Evolutionary conservation across 2,329 filamentous ascomycete genomes (phyloP).

Genomic region (Niveomyces coronatus): DNA sequence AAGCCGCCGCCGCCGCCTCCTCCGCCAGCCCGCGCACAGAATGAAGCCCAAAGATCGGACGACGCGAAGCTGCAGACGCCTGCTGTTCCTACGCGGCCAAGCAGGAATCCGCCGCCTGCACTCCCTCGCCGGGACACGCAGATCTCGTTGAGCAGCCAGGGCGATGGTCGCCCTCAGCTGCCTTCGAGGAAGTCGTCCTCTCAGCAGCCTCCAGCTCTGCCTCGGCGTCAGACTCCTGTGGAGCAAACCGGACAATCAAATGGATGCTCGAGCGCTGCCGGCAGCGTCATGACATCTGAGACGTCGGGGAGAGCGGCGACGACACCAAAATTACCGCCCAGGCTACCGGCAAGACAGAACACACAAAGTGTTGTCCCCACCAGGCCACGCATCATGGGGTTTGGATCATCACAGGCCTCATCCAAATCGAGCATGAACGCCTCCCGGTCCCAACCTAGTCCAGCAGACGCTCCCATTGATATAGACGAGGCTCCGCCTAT

Average conservation of each 20-base stretch:
- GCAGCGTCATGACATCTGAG: slow-evolving; percentile 28
- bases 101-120: slow-evolving; percentile 20
- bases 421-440: slow-evolving; percentile 4
- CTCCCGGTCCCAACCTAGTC: neutral
- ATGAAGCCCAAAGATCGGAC: slow-evolving; percentile 20
- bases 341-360: slow-evolving; percentile 32
- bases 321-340: slow-evolving; percentile 36
- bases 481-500: slow-evolving; percentile 21
- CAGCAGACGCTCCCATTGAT: slow-evolving; percentile 4
- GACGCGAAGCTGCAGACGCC: slow-evolving; percentile 21
- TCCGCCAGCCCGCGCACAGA: slow-evolving; percentile 26
- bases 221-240: slow-evolving; percentile 37
- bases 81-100: slow-evolving; percentile 28
- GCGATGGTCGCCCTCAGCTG: slow-evolving; percentile 24
- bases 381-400: slow-evolving; percentile 8
- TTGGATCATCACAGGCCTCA: slow-evolving; percentile 10
- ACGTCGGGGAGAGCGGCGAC: neutral
- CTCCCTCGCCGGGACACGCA: slow-evolving; percentile 24
- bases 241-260: slow-evolving; percentile 27
- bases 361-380: neutral
- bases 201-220: slow-evolving; percentile 35
- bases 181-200: slow-evolving; percentile 22
- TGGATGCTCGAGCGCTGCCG: slow-evolving; percentile 38
- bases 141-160: slow-evolving; percentile 10
- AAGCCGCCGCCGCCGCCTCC: slow-evolving; percentile 27